These are phyloP conservation scores for Cenchrus americanus DNA, from an alignment of 176 grass and related monocot genomes.

Conservation along the genomic window DNA sequence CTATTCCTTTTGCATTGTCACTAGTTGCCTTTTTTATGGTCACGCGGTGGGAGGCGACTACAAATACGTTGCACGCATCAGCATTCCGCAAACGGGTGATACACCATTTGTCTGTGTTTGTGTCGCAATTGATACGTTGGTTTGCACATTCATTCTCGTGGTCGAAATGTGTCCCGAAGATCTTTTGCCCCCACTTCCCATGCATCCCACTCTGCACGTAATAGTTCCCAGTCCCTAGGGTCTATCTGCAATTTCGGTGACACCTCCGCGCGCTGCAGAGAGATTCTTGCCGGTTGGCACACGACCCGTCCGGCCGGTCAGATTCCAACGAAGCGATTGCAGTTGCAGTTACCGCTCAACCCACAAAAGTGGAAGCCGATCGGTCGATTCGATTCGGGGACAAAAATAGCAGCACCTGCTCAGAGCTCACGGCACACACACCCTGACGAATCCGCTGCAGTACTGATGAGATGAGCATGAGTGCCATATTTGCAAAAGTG, in stretches of 20 bases:
- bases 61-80: no score
- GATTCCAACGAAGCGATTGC: neutral
- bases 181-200: no score
- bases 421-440: neutral
- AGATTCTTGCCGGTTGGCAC: neutral
- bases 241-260: neutral
- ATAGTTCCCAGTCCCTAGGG: neutral
- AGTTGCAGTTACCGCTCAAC: neutral
- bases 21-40: no score
- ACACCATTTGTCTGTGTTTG: no score
- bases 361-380: no score
- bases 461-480: neutral
- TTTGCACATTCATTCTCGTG: no score
- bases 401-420: neutral
- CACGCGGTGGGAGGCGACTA: no score
- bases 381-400: neutral
- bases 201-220: no score
- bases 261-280: neutral
- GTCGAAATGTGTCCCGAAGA: no score
- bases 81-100: no score
- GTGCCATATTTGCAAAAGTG: neutral
- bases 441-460: neutral
- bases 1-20: no score
- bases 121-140: no score
- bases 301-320: neutral